These are phyloP conservation scores for Eucalyptus sideroxylon DNA, from an alignment of 345 rosid species.

Conservation along the genomic window DNA sequence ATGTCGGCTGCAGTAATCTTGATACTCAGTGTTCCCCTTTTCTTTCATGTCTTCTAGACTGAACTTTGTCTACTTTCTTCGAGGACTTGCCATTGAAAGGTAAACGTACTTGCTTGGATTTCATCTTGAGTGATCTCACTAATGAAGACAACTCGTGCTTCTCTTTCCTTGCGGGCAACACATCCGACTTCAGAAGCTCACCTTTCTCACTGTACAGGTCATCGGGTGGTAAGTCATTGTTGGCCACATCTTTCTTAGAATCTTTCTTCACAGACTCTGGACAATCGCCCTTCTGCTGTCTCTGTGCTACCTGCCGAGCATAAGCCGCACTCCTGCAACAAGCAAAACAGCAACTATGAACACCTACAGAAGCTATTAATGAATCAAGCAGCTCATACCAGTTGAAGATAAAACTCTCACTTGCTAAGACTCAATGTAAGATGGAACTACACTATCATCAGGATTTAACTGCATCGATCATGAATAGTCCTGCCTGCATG, in stretches of 20 bases:
- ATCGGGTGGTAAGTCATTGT: neutral
- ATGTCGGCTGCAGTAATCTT: neutral
- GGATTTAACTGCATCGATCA: neutral
- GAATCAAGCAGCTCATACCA: neutral
- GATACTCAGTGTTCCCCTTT: neutral
- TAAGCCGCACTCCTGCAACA: constrained; percentile 77
- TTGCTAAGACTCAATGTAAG: neutral
- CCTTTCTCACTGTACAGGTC: neutral
- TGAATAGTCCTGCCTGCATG: neutral
- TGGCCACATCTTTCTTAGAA: constrained; percentile 1
- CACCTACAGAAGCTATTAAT: neutral
- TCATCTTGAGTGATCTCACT: constrained; percentile 71
- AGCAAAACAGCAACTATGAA: neutral
- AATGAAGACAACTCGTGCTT: constrained; percentile 43
- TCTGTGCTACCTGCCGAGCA: constrained; percentile 51
- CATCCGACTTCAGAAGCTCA: neutral
- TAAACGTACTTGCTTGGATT: constrained; percentile 35
- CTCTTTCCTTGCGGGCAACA: constrained; percentile 18
- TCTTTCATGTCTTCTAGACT: neutral
- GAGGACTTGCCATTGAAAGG: constrained; percentile 9
- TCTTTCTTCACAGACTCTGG: constrained; percentile 5
- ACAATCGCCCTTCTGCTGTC: constrained; percentile 27
- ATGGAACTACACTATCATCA: neutral
- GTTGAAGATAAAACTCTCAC: neutral
- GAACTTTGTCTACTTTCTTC: neutral